Conservation (phyloP, 164 flowering plant genomes). For the Annona cherimola region DNA sequence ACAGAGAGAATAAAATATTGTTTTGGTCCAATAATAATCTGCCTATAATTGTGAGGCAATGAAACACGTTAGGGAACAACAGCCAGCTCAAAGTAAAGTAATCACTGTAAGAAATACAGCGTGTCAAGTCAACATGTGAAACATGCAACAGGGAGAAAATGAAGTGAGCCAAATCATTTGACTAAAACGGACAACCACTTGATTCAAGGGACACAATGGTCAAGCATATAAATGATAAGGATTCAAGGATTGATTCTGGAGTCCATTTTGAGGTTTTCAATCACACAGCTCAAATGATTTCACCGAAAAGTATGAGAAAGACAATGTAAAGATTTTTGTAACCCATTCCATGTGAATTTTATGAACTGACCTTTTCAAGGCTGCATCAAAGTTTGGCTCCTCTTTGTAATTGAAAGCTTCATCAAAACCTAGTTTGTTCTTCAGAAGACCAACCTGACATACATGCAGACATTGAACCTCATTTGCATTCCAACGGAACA, state of each 20-base stretch:
- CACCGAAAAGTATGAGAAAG: not conserved
- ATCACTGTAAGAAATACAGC: not conserved
- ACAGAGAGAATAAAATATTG: not conserved
- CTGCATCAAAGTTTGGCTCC: conserved; percentile 41
- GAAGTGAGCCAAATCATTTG: not conserved
- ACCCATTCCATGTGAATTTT: not conserved
- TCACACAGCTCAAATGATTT: not conserved
- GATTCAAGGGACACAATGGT: not conserved
- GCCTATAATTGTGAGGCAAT: not conserved
- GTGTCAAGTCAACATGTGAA: not conserved
- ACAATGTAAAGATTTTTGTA: not conserved
- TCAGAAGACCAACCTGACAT: conserved; percentile 45
- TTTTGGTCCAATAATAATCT: not conserved
- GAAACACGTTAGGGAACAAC: not conserved
- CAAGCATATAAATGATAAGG: not conserved
- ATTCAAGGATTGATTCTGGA: not conserved
- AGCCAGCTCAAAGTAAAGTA: not conserved
- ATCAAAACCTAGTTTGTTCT: conserved; percentile 52
- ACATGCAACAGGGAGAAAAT: not conserved
- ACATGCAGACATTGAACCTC: not conserved
- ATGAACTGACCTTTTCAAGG: conserved; percentile 45
- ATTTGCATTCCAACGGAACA: not conserved
- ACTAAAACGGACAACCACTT: not conserved
- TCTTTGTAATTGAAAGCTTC: conserved; percentile 65
- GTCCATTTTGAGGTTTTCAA: not conserved